Base-by-base conservation (phyloP, 495 filamentous ascomycete genomes). In the Penicillium paxilli region DNA sequence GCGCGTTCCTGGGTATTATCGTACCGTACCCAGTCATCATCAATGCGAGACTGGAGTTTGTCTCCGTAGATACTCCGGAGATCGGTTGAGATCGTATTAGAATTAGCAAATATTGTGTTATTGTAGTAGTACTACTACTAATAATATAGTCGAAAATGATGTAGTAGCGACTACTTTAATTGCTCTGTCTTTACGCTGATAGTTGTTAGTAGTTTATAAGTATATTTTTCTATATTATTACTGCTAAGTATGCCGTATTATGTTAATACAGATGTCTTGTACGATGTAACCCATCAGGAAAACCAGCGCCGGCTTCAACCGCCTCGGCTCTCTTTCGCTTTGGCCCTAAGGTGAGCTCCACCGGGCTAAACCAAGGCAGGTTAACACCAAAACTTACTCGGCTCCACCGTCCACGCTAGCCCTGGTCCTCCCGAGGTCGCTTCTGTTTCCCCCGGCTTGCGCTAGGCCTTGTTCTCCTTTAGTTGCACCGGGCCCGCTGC, bases 291-390 rank as follows among this genome's bases (percentile, higher is more conserved):
- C 20, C 40, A 42, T 42, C 19, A 42, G 40, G 40, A 57, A 53
- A n/a, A n/a, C n/a, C n/a, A n/a, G n/a, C n/a, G 52, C 63, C 66
- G 66, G 64, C 60, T 68, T 64, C 66, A 72, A 58, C 68, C 68
- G 64, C 65, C 60, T 38, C 35, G 35, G 35, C 35, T 38, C 41
- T 67, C 53, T 60, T 38, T 45, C 49, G 41, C 38, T 56, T 56
- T 59, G 22, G 44, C 25, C 44, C 25, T 46, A 38, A 38, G 17
- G 17, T 10, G 3, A 32, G 10, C 23, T 20, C 35, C 35, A 38
- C 35, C 8, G 1, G 7, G 17, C 35, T 38, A 38, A 32, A 20
- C 35, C 16, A 6, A 4, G 16, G 5, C 17, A 16, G 35, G 35
- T 14, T 12, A 32, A 32, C n/a, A 38, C n/a, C 16, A 10, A 38